Base-by-base conservation (phyloP, 2,329 filamentous ascomycete genomes). In the Aureobasidium namibiae region DNA sequence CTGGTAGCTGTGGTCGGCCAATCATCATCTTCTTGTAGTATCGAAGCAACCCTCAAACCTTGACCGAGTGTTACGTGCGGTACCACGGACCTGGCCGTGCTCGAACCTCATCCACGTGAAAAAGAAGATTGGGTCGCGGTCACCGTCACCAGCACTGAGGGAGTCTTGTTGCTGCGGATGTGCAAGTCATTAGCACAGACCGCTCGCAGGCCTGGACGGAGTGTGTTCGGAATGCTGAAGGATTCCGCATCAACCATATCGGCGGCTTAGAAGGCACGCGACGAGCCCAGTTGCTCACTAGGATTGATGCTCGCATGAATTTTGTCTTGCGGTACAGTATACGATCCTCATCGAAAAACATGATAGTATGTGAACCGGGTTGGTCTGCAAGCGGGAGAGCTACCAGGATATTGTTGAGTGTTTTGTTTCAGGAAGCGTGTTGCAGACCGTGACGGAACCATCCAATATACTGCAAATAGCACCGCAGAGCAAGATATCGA, bases 401-500 rank as follows among this genome's bases (percentile, higher is more conserved):
- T 26, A 44, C 52, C 24, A 56, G 52, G 26, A 24, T 56, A 26
- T 44, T 11, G 13, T 56, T 56, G 39, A 44, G 18, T 33, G 18
- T 56, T 44, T 29, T 44, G 52, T 56, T 56, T 56, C 52, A 56
- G 16, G 39, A 56, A 42, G 52, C 52, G 52, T 56, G 52, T 56
- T 34, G 52, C 52, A 56, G 39, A 18, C 52, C 34, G 52, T 34
- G 49, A 41, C 49, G 18, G 18, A 49, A 24, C 18, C 46, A 24
- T 9, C 26, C 38, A 56, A 56, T 56, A 56, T 56, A 56, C 18
- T 56, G 39, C 39, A 44, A 42, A 56, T 56, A 34, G 52, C 26
- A 24, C 39, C 24, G 52, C 34, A 44, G 26, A 21, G 38, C n/a
- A 34, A 38, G 13, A 26, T 34, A 42, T 42, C 52, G 18, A 44